Percentiles rank a stretch among this genome's conserved stretches.
These are phyloP conservation scores for Akanthomyces muscarius DNA, from an alignment of 2,329 filamentous ascomycete species.

Conservation along the genomic window DNA sequence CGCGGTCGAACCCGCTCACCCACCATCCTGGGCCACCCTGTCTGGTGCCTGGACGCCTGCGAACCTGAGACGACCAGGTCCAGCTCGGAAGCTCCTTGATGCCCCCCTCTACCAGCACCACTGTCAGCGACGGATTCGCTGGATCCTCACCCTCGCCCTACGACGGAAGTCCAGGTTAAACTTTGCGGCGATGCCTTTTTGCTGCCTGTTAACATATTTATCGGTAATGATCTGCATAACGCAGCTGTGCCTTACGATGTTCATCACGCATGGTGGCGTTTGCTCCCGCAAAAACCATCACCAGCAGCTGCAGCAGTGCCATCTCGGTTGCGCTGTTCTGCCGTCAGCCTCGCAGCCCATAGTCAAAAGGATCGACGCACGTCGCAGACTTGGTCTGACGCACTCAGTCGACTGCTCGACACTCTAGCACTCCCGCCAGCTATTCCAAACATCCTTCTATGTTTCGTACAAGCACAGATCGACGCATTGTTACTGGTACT, in stretches of 20 bases:
- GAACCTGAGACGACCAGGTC: constrained; percentile 13
- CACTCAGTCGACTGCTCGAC: not conserved
- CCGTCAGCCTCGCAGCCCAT: constrained; percentile 2
- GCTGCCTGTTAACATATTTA: too few relatives aligned
- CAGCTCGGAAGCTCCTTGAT: not conserved
- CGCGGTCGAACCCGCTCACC: constrained; percentile 4
- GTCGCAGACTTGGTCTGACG: constrained; percentile 12
- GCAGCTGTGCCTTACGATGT: not conserved
- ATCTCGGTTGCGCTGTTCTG: not conserved
- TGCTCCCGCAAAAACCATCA: not conserved
- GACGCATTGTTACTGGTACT: not conserved
- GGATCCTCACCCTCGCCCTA: not conserved
- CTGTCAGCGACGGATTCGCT: not conserved
- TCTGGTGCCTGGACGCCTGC: not conserved
- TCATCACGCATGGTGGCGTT: not conserved
- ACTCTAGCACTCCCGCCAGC: not conserved
- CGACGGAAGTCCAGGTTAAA: not conserved
- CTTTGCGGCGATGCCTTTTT: not conserved
- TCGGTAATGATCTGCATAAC: too few relatives aligned
- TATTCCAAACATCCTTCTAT: not conserved
- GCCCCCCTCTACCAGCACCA: not conserved
- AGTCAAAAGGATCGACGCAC: not conserved
- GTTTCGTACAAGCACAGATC: not conserved
- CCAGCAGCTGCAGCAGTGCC: not conserved
- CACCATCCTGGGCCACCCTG: not conserved